These are phyloP conservation scores for Acacia pycnantha DNA, from an alignment of 331 rosid species.

Conservation along the genomic window DNA sequence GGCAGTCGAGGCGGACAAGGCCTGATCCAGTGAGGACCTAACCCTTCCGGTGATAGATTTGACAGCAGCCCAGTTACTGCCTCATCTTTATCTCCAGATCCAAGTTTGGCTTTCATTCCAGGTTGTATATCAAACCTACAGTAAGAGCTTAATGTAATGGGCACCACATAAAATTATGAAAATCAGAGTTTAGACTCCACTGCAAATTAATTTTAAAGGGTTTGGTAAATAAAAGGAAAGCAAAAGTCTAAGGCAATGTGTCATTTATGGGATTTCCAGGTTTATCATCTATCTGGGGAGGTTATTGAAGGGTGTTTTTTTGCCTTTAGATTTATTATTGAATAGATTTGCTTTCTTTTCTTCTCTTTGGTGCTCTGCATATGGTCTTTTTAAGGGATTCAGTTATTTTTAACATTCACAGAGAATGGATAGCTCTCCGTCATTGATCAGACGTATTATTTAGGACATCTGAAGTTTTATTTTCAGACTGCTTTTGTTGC, in stretches of 20 bases:
- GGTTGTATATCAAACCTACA: constrained; percentile 78
- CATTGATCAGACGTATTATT: background rate
- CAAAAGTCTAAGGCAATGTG: background rate
- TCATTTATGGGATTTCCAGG: background rate
- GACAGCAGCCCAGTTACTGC: constrained; percentile 70
- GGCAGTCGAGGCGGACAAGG: constrained; percentile 96
- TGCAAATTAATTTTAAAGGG: background rate
- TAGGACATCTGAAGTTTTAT: background rate
- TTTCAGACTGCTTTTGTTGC: background rate
- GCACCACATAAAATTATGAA: background rate
- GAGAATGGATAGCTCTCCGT: background rate
- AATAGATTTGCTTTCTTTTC: background rate
- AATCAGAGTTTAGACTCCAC: constrained; percentile 10
- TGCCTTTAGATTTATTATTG: background rate
- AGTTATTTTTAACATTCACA: background rate
- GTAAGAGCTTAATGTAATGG: constrained; percentile 28
- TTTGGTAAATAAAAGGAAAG: background rate
- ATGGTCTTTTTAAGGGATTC: background rate
- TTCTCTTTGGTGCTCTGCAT: background rate
- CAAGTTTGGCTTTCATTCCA: constrained; percentile 68
- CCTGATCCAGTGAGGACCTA: constrained; percentile 85
- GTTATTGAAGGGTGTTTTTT: background rate
- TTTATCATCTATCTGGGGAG: background rate
- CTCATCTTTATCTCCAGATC: constrained; percentile 89
- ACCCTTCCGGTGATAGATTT: constrained; percentile 69